Base-by-base conservation (phyloP, 2,329 filamentous ascomycete genomes). In the Colletotrichum tabaci region DNA sequence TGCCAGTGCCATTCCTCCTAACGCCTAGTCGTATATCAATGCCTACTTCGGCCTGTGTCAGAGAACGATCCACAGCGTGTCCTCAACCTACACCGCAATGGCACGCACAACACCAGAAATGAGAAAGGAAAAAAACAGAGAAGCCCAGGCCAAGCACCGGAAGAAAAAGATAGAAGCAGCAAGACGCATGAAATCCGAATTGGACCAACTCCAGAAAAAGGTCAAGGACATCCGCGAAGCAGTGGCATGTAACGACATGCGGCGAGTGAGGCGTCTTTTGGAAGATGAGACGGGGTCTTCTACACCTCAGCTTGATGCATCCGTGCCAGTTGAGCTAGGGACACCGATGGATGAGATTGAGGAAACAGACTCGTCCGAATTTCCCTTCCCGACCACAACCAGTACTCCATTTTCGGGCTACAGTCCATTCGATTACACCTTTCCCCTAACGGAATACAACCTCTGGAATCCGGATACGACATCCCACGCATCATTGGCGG, bases 191-290 rank as follows among this genome's bases (percentile, higher is more conserved):
- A 23, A 53, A 30, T 53, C 50, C 12, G 50, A 53, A 16, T 23
- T 53, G 23, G 23, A 30, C 2, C 50, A 53, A 15, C 50, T 53
- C 23, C 50, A 30, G 12, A 53, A 30, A 6, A 26, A 30, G 26
- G 1, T 53, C 1, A 9, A 16, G 23, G 50, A 53, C 12, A 30
- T 53, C 50, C 50, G 50, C 15, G 50, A 53, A 15, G 50, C 50
- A 9, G 26, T 30, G 50, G 50, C 50, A 26, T 15, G 50, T 30
- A 53, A 53, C 50, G 50, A 53, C 50, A 53, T 53, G 50, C 50
- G 26, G 21, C 50, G 23, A 53, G 12, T 53, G 50, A 30, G 26
- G 15, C 26, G 15, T 53, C 12, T 53, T 30, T 21, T 53, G 50
- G 21, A 26, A 30, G 23, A 30, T 15, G 50, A 53, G 50, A 53